These are phyloP conservation scores for Aspergillus tanneri DNA, from an alignment of 2,329 filamentous ascomycete genomes.

Conservation along the genomic window DNA sequence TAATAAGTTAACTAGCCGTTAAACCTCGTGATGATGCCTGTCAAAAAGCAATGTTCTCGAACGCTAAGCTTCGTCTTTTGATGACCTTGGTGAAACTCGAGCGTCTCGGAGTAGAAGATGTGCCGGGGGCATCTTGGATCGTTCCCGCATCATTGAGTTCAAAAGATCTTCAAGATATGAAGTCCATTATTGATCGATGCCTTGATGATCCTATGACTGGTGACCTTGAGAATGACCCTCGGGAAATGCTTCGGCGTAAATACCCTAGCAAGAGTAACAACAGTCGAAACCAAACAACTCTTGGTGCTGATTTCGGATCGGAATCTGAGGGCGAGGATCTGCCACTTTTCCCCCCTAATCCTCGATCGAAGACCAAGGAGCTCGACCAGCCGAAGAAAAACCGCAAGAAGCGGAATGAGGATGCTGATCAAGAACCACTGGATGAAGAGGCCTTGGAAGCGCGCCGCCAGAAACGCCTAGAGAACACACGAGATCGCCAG, in stretches of 20 bases:
- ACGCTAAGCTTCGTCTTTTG: slow-evolving; percentile 80
- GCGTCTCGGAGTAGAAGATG: slow-evolving; percentile 65
- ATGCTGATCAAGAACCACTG: slow-evolving; percentile 55
- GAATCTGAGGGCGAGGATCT: slow-evolving; percentile 64
- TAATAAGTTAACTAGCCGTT: slow-evolving; percentile 48
- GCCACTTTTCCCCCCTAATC: slow-evolving; percentile 65
- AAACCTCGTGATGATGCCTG: slow-evolving; percentile 65
- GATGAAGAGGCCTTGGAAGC: slow-evolving; percentile 61
- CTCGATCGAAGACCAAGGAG: slow-evolving; percentile 51
- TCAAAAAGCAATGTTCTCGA: slow-evolving; percentile 78
- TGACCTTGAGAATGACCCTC: slow-evolving; percentile 71
- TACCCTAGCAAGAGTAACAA: slow-evolving; percentile 41
- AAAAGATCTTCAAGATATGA: slow-evolving; percentile 63
- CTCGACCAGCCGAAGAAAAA: slow-evolving; percentile 60
- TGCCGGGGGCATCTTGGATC: slow-evolving; percentile 73
- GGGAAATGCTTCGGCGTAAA: slow-evolving; percentile 76
- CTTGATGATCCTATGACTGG: slow-evolving; percentile 77
- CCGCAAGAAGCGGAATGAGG: slow-evolving; percentile 52
- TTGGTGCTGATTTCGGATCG: slow-evolving; percentile 65
- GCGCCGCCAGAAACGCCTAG: slow-evolving; percentile 60
- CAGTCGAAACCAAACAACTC: slow-evolving; percentile 34
- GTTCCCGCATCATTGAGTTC: slow-evolving; percentile 67
- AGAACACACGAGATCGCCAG: slow-evolving; percentile 73
- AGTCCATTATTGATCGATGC: slow-evolving; percentile 72
- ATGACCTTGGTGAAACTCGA: slow-evolving; percentile 74